These are phyloP conservation scores for Colletotrichum chlorophyti DNA, from an alignment of 2,329 filamentous ascomycete genomes.

Conservation along the genomic window DNA sequence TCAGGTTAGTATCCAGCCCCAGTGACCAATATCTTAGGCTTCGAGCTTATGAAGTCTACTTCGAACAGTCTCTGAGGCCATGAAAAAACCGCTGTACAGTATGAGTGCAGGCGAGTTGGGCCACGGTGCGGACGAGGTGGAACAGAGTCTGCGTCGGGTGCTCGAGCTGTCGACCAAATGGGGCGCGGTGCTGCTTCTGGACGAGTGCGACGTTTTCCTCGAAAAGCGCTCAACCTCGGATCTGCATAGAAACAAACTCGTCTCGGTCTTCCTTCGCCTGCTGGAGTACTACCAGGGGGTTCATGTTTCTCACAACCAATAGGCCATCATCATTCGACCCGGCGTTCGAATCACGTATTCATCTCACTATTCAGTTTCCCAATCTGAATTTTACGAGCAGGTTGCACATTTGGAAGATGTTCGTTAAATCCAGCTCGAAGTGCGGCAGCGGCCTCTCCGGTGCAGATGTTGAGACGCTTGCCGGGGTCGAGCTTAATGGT, in stretches of 20 bases:
- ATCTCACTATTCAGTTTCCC: constrained; percentile 25
- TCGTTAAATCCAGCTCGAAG: neutral
- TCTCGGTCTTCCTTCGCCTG: constrained; percentile 39
- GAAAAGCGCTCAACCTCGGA: constrained; percentile 69
- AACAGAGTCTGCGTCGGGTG: neutral
- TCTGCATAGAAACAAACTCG: neutral
- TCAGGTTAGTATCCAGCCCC: constrained; percentile 3
- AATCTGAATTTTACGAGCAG: neutral
- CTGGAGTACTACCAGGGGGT: constrained; percentile 45
- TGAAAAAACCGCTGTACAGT: neutral
- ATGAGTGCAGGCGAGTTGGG: constrained; percentile 22
- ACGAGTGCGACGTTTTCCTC: constrained; percentile 85
- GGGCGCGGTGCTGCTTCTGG: constrained; percentile 83
- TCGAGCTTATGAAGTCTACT: neutral
- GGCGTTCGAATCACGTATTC: constrained; percentile 44
- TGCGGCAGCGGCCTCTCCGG: constrained; percentile 12
- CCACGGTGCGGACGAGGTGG: neutral
- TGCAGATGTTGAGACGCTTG: constrained; percentile 41
- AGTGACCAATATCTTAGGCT: neutral
- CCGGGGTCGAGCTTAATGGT: constrained; percentile 51
- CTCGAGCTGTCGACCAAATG: constrained; percentile 50
- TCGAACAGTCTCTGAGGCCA: neutral
- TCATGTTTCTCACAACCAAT: constrained; percentile 49
- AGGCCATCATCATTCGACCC: constrained; percentile 45
- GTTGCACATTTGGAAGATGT: neutral